Conservation (phyloP, 2,329 filamentous ascomycete genomes). For the Diaporthe aspalathi region DNA sequence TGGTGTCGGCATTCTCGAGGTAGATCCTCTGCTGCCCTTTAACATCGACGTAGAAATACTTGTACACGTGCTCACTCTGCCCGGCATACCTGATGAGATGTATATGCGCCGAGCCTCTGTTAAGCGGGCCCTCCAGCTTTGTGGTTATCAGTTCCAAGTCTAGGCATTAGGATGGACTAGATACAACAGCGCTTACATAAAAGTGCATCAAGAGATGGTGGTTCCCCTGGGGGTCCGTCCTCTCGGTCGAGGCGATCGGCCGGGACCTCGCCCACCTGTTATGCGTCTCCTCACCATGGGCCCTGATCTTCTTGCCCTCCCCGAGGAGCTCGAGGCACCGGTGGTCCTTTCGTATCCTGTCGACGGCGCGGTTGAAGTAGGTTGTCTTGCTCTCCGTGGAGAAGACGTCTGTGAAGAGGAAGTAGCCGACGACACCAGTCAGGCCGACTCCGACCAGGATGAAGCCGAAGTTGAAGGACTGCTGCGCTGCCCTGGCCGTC, state of each 20-base stretch:
- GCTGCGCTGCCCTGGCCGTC: constrained; percentile 85
- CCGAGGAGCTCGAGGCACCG: constrained; percentile 81
- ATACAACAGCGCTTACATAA: constrained; percentile 65
- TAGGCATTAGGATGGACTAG: constrained; percentile 73
- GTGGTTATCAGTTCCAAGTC: constrained; percentile 76
- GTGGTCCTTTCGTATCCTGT: constrained; percentile 78
- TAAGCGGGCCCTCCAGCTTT: constrained; percentile 81
- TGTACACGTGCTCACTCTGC: constrained; percentile 78
- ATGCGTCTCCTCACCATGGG: constrained; percentile 82
- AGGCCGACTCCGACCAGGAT: constrained; percentile 79
- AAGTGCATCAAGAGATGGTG: constrained; percentile 90
- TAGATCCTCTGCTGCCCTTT: constrained; percentile 75
- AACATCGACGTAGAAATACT: constrained; percentile 83
- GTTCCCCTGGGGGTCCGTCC: constrained; percentile 78
- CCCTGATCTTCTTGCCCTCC: constrained; percentile 78
- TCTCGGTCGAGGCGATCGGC: constrained; percentile 72
- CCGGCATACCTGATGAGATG: constrained; percentile 79
- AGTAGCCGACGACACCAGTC: constrained; percentile 81
- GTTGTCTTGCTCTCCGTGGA: constrained; percentile 85
- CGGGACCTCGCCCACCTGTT: constrained; percentile 82
- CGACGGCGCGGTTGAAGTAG: constrained; percentile 88
- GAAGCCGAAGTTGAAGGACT: constrained; percentile 87
- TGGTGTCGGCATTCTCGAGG: constrained; percentile 69
- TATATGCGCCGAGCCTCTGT: constrained; percentile 78
- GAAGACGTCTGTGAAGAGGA: constrained; percentile 86